Evolutionary conservation across 139 green algal species (phyloP).

Genomic region (Dunaliella sp.): DNA sequence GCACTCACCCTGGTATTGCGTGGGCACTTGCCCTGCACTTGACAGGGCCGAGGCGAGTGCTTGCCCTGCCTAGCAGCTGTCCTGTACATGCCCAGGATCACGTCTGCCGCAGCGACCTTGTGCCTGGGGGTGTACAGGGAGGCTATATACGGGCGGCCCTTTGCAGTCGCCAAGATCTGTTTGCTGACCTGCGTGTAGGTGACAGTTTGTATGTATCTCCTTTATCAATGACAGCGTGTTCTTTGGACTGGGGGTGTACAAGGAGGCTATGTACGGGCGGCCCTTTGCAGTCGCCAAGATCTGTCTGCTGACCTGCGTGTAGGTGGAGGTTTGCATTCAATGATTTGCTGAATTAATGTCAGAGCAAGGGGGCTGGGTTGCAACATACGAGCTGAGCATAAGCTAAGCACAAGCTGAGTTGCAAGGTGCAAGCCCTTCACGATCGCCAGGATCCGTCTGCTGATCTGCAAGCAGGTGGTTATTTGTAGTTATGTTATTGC

Average conservation of each 20-base stretch:
- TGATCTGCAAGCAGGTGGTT: too few relatives aligned
- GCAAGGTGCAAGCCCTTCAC: too few relatives aligned
- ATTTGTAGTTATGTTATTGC: too few relatives aligned
- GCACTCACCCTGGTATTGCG: background rate
- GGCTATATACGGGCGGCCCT: background rate
- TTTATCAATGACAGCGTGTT: background rate
- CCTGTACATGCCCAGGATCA: background rate
- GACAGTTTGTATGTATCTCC: too few relatives aligned
- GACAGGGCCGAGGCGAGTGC: background rate
- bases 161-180: background rate
- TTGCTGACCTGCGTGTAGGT: background rate
- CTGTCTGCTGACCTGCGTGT: background rate
- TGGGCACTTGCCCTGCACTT: background rate
- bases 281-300: background rate
- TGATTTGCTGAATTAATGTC: too few relatives aligned
- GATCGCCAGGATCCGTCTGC: too few relatives aligned
- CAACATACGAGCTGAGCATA: too few relatives aligned
- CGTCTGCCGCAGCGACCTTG: background rate
- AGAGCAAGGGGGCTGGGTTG: too few relatives aligned
- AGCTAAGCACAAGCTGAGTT: too few relatives aligned
- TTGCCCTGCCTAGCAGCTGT: background rate
- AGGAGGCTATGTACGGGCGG: background rate
- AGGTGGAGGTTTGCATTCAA: too few relatives aligned
- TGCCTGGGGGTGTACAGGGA: background rate
- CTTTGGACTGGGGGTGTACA: background rate